Percentiles rank a stretch among this genome's conserved stretches.
Conservation (phyloP, 148 eudicot genomes). For the Hydrangea macrophylla region DNA sequence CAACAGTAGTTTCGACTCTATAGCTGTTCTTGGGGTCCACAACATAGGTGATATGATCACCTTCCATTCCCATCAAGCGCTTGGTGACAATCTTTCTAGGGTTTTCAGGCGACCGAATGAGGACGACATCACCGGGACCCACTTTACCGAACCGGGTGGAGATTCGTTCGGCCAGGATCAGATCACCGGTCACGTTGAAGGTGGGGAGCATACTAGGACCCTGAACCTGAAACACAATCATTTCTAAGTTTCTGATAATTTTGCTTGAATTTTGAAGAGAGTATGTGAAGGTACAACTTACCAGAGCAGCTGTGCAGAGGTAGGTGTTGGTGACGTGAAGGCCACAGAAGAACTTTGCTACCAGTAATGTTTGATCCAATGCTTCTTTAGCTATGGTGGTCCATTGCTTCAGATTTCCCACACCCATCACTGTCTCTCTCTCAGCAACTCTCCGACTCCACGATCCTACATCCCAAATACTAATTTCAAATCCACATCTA, state of each 20-base stretch:
- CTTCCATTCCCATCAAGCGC: slow-evolving; percentile 67
- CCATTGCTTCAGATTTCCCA: slow-evolving; percentile 29
- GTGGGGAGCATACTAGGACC: slow-evolving; percentile 96
- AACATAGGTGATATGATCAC: slow-evolving; percentile 55
- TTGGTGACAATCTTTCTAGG: slow-evolving; percentile 59
- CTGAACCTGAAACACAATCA: slow-evolving; percentile 39
- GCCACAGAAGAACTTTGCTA: slow-evolving; percentile 51
- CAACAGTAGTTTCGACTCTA: slow-evolving; percentile 41
- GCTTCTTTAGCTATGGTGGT: slow-evolving; percentile 48
- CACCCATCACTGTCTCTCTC: slow-evolving; percentile 16
- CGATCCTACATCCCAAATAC: too few species aligned
- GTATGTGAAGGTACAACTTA: too few species aligned
- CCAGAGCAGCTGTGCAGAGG: slow-evolving; percentile 46
- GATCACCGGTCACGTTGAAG: slow-evolving; percentile 53
- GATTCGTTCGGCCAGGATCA: slow-evolving; percentile 53
- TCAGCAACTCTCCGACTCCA: too few species aligned
- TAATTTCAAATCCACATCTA: too few species aligned
- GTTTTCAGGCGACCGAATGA: slow-evolving; percentile 54
- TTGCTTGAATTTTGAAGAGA: too few species aligned
- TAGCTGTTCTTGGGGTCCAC: slow-evolving; percentile 37
- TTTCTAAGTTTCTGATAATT: background rate
- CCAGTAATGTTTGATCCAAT: slow-evolving; percentile 22
- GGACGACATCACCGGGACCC: slow-evolving; percentile 57
- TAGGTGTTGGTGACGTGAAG: slow-evolving; percentile 69
- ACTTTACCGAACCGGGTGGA: slow-evolving; percentile 54